Base-by-base conservation (phyloP, 2,329 filamentous ascomycete genomes). In the Xylaria polymorpha region DNA sequence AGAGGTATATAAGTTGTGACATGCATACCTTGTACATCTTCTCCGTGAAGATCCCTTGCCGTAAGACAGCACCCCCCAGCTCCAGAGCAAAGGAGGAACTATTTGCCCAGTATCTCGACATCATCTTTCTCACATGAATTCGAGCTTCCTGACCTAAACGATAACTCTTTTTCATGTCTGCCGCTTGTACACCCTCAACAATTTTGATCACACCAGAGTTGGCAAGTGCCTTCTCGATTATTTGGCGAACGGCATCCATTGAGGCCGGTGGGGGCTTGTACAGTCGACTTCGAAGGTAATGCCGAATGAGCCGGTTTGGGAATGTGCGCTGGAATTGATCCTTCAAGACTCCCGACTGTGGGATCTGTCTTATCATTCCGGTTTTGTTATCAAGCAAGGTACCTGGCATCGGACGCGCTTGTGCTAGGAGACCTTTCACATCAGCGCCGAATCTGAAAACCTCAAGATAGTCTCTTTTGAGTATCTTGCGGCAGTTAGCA, bases 31-130 rank as follows among this genome's bases (percentile, higher is more conserved):
- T 84, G 72, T 87, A 85, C 92, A 95, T 94, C 81, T 95, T 93
- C 67, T 90, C 87, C 2, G 89, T 81, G 73, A 92, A 93, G 56
- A 86, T 82, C 20, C 88, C 86, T 76, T 93, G 91, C 0, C 91
- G 84, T 72, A 91, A 82, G 2, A 92, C 88, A 0, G 90, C 91
- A 1, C 89, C 88, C 4, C 84, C 81, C 1, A 93, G 86, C 68
- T 93, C 90, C 0, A 93, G 82, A 0, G 87, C 86, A 70, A 93
- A 92, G 0, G 84, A 82, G 1, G 86, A 87, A n/a, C 81, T 83
- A 75, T 93, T 93, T 25, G 88, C 85, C 89, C 90, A 92, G 75
- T 93, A 93, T 1, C 87, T 83, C 25, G 85, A 85, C 88, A 93
- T 91, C 88, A 92, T 91, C 77, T 87, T 88, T 15, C 90, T 85